Base-by-base conservation (phyloP, 169 alveolate species). In the Plasmodium vivax region DNA sequence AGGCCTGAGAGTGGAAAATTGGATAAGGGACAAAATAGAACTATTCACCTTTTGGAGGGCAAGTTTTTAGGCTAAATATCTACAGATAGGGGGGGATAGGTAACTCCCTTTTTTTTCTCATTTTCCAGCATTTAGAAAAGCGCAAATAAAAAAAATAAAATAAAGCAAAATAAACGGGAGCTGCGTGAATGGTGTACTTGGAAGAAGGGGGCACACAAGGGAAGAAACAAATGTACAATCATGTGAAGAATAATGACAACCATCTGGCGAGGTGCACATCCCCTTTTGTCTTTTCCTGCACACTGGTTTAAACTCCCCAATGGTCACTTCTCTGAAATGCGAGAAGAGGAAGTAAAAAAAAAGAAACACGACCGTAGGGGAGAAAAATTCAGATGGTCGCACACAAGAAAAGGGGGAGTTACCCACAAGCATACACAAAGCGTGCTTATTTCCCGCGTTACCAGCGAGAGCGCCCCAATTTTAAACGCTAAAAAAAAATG, bases 401-500 rank as follows among this genome's bases (percentile, higher is more conserved):
- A 68, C 1, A 68, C 77, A 23, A 23, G 38, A 68, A 27, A 68
- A 23, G 27, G 32, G 62, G 34, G 14, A 19, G 27, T 30, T 68
- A 2, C 9, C n/a, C 77, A 2, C n/a, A 68, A 27, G 77, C 3
- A 68, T 68, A 68, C 34, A 68, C 32, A 30, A 68, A 19, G 77
- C 38, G 27, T 68, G 38, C 77, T 12, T 68, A 30, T 23, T 38
- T 30, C 77, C 32, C 77, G 38, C 77, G 77, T 38, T 27, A 68
- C 38, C 38, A 30, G 32, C 19, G 34, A 30, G 38, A 8, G 38
- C 9, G n/a, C 14, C n/a, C 77, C 77, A n/a, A 19, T 79, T 23
- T 84, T 71, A 32, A 23, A 34, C 68, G 19, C 71, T 54, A 51
- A 74, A 77, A 87, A 51, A 74, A 77, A 87, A 87, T 87, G 93